Evolutionary conservation across 345 rosid genomes (phyloP).

Genomic region (Eucalyptus shirleyi): DNA sequence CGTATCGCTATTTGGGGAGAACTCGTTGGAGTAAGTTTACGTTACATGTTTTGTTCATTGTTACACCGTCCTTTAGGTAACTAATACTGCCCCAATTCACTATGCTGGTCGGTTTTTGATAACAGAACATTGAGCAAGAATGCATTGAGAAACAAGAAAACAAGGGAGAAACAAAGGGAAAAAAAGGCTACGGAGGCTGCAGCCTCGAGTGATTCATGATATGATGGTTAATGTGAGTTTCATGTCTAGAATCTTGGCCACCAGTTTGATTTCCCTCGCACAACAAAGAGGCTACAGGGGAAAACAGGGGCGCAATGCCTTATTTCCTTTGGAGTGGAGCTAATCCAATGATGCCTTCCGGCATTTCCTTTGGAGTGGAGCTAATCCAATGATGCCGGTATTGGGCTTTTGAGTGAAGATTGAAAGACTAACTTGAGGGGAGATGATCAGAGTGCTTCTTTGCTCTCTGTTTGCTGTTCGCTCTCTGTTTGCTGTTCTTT

Average conservation of each 20-base stretch:
- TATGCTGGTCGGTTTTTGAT: background rate
- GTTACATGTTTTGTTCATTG: background rate
- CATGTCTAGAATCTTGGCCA: background rate
- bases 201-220: background rate
- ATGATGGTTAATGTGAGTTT: background rate
- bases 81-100: background rate
- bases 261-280: background rate
- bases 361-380: background rate
- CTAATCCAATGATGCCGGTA: background rate
- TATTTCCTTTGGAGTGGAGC: background rate
- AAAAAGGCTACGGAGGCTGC: slow-evolving; percentile 53
- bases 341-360: background rate
- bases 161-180: slow-evolving; percentile 72
- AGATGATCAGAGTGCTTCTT: background rate
- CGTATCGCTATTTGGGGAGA: slow-evolving; percentile 58
- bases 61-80: background rate
- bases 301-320: background rate
- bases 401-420: background rate
- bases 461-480: background rate
- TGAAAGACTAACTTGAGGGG: background rate
- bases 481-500: background rate
- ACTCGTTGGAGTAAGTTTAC: slow-evolving; percentile 43
- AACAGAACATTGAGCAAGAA: slow-evolving; percentile 77
- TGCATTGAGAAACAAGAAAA: slow-evolving; percentile 84
- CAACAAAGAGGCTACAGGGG: background rate